Percentiles rank a stretch among this genome's conserved stretches.
These are phyloP conservation scores for Kwoniella sp. DNA, from an alignment of 768 basidiomycete genomes.

Conservation along the genomic window DNA sequence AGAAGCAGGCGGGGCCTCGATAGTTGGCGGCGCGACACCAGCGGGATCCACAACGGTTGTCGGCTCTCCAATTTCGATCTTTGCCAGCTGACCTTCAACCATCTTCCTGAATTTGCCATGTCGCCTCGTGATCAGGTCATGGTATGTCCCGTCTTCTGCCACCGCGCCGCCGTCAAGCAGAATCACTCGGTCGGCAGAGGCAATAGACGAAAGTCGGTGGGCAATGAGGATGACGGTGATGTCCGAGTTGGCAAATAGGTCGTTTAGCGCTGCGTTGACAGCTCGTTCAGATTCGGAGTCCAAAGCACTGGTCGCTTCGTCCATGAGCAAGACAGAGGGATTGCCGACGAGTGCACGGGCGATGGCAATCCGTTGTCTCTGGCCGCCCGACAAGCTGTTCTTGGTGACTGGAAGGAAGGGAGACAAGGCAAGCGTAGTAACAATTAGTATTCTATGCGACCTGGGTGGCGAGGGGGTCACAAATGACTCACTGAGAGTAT, in stretches of 20 bases:
- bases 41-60: constrained; percentile 5
- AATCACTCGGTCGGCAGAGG: constrained; percentile 82
- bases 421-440: too few species aligned
- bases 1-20: constrained; percentile 6
- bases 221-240: constrained; percentile 88
- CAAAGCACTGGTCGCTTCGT: constrained; percentile 70
- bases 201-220: constrained; percentile 85
- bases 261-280: constrained; percentile 86
- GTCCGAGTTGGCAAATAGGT: constrained; percentile 72
- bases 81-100: constrained; percentile 50
- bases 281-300: constrained; percentile 46
- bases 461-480: not conserved
- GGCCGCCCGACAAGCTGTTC: constrained; percentile 60
- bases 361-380: constrained; percentile 72
- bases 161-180: constrained; percentile 66
- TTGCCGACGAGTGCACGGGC: constrained; percentile 86
- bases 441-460: too few species aligned
- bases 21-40: not conserved
- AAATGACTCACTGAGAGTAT: constrained; percentile 78
- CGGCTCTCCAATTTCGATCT: constrained; percentile 45
- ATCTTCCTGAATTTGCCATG: constrained; percentile 50
- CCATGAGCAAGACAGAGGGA: constrained; percentile 80
- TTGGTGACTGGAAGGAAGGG: constrained; percentile 64
- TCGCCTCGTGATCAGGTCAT: constrained; percentile 38
- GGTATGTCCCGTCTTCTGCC: constrained; percentile 47